Evolutionary conservation across 2,329 filamentous ascomycete genomes (phyloP).

Genomic region (Seiridium unicorne): DNA sequence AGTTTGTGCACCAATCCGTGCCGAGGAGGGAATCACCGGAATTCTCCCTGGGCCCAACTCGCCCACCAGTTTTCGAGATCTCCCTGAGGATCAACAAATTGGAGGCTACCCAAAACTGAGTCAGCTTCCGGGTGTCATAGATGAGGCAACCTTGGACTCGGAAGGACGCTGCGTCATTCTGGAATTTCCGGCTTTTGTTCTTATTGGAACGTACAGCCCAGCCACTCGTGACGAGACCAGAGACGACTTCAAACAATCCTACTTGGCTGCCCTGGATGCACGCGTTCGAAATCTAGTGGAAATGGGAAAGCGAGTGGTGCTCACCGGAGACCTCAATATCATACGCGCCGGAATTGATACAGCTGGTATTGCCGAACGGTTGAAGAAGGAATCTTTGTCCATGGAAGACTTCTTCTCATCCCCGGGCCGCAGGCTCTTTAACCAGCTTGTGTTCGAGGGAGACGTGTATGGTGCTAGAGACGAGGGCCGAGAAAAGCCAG

Average conservation of each 20-base stretch:
- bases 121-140: slow-evolving; percentile 64
- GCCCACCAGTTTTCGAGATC: slow-evolving; percentile 68
- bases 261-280: slow-evolving; percentile 76
- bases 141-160: slow-evolving; percentile 74
- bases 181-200: slow-evolving; percentile 92
- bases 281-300: slow-evolving; percentile 80
- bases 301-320: slow-evolving; percentile 79
- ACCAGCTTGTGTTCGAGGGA: slow-evolving; percentile 77
- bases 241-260: slow-evolving; percentile 78
- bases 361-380: slow-evolving; percentile 68
- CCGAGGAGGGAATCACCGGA: slow-evolving; percentile 92
- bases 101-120: slow-evolving; percentile 78
- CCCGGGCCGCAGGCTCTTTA: slow-evolving; percentile 76
- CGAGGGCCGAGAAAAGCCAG: slow-evolving; percentile 64
- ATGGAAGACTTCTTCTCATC: slow-evolving; percentile 70
- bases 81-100: slow-evolving; percentile 73
- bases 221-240: slow-evolving; percentile 83
- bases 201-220: slow-evolving; percentile 90
- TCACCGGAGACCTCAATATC: slow-evolving; percentile 90
- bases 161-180: slow-evolving; percentile 90
- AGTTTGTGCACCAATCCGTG: slow-evolving; percentile 80
- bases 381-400: slow-evolving; percentile 68
- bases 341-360: slow-evolving; percentile 68
- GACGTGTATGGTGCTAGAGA: slow-evolving; percentile 66
- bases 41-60: slow-evolving; percentile 73